Base-by-base conservation (phyloP, 805 yeast species). In the Saturnispora serradocipensis region DNA sequence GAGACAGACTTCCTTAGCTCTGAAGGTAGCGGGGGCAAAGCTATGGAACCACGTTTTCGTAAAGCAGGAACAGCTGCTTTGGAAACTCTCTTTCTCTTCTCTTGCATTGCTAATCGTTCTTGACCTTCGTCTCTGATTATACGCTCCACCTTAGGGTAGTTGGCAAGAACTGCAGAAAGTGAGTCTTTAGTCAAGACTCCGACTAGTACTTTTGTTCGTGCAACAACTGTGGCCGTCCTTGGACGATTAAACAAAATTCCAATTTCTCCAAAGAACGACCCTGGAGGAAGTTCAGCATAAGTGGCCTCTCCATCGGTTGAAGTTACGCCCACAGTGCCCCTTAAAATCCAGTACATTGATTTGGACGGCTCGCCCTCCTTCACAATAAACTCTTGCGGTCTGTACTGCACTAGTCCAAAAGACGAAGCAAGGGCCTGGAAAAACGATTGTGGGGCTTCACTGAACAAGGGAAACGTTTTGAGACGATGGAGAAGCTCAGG, bases 61-160 rank as follows among this genome's bases (percentile, higher is more conserved):
- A 54, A 30, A 15, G 55, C 24, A 6, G 59, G 56, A n/a, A 50
- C 15, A 3, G 49, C 18, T 20, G 65, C 54, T 27, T 72, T 66
- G 13, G 74, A 75, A 48, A 72, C 69, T 52, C 74, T 67, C 55
- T 73, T 75, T 59, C 80, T 72, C 63, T 83, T 81, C 48, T 82
- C 87, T 58, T 77, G 82, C 80, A 82, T 78, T 4, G 85, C 83
- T 53, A 85, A 67, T 48, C 91, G 70, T 62, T 84, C 89, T 60
- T 85, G 89, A 3, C 88, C 90, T 60, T 85, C 91, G 62, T 85
- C 88, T 55, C 90, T 69, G 43, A 85, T 83, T 46, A 81, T 71
- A 53, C 86, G 68, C 61, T 84, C 90, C 39, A 85, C 77, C 2
- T 67, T 63, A 0, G 91, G 90, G 62, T 78, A 84, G 52, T 74